Evolutionary conservation across 345 rosid genomes (phyloP), one percentile per base, ranked within the genome.

Genomic region (Combretum micranthum): DNA sequence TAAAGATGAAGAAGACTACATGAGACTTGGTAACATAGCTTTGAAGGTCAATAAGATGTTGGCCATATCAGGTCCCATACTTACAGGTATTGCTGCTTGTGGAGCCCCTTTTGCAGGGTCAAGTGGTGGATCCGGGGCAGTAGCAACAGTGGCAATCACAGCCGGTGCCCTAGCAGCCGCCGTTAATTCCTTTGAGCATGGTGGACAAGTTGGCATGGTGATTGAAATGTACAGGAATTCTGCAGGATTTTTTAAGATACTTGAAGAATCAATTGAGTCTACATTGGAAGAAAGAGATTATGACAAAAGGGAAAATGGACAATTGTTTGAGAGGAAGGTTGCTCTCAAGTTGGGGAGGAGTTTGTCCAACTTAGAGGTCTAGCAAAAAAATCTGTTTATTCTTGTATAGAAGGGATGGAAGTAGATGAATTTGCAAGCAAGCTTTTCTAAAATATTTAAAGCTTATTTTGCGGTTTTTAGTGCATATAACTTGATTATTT

Each of bases 1-100:
- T 44, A 69, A 73, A 61, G 83, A 78, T 63, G 52, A 42, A 2
- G 69, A 67, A 51, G 83, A 75, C 2, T 78, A 72, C 59, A 56
- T 52, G 19, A 78, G 47, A 69, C 66, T 78, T 53, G 69, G 80
- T 55, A 66, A 64, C 53, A 44, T 21, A 21, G 54, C 54, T 2
- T 51, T 51, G 54, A 22, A 51, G 26, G 26, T 51, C 3, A 51
- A 51, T 16, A 51, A 51, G 26, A 21, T 20, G 12, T 51, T 51
- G 54, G 26, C 54, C 23, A 20, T 51, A 15, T 51, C 54, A 5
- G 26, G 37, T 11, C 54, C 54, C 3, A 7, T 21, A 12, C 54
- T 51, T 26, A 51, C 23, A 15, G 54, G 54, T 26, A 19, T 51
- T 21, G 54, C 54, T 6, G 54, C 54, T 21, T 61, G 45, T 39